phyloP scores from a whole-genome alignment of 2,329 filamentous ascomycete species.

The Fusarium dlaminii region DNA sequence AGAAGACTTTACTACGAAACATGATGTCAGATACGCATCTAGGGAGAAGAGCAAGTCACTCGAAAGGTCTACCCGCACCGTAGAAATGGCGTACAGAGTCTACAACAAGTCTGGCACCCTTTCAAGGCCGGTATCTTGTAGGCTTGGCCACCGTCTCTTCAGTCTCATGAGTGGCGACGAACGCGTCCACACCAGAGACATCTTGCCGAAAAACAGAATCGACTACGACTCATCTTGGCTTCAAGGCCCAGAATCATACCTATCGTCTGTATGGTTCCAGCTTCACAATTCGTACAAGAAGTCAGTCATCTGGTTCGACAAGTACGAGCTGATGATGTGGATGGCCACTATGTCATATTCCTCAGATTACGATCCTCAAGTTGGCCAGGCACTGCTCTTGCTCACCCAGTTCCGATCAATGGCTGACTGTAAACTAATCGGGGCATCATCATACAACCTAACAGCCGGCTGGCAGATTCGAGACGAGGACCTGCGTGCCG shows the following conservation, averaged over 20 bases:
- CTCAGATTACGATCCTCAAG: background rate
- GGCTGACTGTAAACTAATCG: background rate
- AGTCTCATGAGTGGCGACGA: background rate
- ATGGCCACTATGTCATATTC: background rate
- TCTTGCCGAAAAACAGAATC: background rate
- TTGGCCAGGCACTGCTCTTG: background rate
- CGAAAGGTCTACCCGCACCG: background rate
- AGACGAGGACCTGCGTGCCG: background rate
- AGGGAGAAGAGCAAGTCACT: background rate
- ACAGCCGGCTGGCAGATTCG: background rate
- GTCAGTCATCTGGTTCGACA: background rate
- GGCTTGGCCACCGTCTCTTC: background rate
- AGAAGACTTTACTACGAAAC: conserved; percentile 13
- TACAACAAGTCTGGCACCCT: background rate
- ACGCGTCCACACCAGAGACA: background rate
- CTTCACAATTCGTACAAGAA: background rate
- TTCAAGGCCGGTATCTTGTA: background rate
- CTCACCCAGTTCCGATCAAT: background rate
- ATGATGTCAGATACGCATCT: conserved; percentile 17
- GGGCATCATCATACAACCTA: background rate
- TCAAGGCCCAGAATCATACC: background rate
- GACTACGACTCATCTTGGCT: background rate
- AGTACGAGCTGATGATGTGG: background rate
- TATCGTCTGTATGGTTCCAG: background rate
- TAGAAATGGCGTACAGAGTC: background rate